phyloP scores from a whole-genome alignment of 2,329 filamentous ascomycete genomes.

The Beauveria medogensis region DNA sequence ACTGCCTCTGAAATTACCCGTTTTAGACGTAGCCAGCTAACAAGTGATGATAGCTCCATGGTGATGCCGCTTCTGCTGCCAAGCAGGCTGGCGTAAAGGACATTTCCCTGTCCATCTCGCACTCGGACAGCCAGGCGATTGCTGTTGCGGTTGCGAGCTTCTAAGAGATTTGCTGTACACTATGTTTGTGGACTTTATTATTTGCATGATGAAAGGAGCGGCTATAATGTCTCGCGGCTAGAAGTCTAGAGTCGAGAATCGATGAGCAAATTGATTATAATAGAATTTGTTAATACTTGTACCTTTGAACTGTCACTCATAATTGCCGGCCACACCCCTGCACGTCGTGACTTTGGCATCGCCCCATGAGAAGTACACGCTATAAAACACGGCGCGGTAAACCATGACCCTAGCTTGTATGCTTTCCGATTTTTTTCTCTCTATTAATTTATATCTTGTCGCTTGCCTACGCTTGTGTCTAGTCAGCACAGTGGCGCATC shows the following conservation, averaged over 20 bases:
- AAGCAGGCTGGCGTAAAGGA: constrained; percentile 79
- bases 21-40: constrained; percentile 28
- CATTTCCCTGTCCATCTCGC: constrained; percentile 89
- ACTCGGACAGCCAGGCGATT: constrained; percentile 88
- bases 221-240: neutral
- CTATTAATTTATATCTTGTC: neutral
- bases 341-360: neutral
- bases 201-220: constrained; percentile 4
- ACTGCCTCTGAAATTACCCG: neutral
- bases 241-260: neutral
- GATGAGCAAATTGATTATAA: constrained; percentile 9
- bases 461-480: neutral
- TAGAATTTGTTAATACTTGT: constrained; percentile 10
- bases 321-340: neutral
- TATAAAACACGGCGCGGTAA: neutral
- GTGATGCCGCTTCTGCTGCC: constrained; percentile 75
- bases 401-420: neutral
- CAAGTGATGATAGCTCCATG: constrained; percentile 58
- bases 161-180: constrained; percentile 30
- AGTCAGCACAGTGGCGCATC: neutral
- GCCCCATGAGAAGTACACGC: neutral
- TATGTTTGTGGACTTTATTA: constrained; percentile 2
- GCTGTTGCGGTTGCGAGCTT: constrained; percentile 84
- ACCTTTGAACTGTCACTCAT: neutral
- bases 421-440: neutral